Evolutionary conservation across 441 rosid species (phyloP).

Genomic region (Eutrema salsugineum): DNA sequence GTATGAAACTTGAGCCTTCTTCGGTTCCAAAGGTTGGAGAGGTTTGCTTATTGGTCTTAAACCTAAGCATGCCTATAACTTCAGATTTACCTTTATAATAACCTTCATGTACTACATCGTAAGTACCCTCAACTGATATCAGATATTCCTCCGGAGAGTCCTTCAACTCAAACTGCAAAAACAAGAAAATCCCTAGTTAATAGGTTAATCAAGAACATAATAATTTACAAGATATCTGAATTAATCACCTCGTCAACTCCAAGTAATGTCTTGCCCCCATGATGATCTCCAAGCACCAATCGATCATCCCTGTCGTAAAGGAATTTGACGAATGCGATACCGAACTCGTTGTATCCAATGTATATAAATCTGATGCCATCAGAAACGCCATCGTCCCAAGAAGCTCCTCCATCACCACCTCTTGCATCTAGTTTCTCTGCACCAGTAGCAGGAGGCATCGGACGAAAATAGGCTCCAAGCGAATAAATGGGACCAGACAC

Average conservation of each 20-base stretch:
- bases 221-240: too few relatives aligned
- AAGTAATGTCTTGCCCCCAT: too few relatives aligned
- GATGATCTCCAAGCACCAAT: too few relatives aligned
- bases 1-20: background rate
- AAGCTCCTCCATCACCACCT: background rate
- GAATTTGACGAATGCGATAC: background rate
- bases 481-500: background rate
- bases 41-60: background rate
- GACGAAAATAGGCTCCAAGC: conserved; percentile 1
- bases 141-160: background rate
- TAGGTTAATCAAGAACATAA: background rate
- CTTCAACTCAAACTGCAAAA: background rate
- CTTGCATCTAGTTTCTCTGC: background rate
- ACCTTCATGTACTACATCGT: background rate
- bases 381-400: conserved; percentile 7
- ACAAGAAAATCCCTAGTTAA: too few relatives aligned
- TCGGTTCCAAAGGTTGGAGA: background rate
- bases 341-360: background rate
- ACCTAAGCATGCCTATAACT: background rate
- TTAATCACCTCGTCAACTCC: too few relatives aligned
- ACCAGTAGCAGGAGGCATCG: background rate
- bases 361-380: background rate
- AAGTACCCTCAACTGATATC: background rate
- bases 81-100: background rate
- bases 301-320: too few relatives aligned